A percentile compares a stretch with the other conserved stretches of the same genome.
Conservation (phyloP, 768 basidiomycete species). For the Auricularia sp. region DNA sequence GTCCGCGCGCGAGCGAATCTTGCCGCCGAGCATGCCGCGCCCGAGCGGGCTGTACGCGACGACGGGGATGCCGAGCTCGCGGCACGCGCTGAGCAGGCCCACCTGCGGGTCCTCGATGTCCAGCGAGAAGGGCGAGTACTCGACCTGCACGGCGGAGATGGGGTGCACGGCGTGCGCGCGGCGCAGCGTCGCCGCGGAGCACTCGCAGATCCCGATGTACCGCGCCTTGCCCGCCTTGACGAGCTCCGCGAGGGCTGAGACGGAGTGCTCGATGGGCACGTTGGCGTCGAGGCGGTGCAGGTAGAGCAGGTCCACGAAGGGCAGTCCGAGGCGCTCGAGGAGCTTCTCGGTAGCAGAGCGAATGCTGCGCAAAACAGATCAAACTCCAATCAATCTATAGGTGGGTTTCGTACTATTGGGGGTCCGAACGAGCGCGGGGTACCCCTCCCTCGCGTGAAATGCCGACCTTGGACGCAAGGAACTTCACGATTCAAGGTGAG, state of each 20-base stretch:
- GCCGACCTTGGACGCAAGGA: too few species aligned
- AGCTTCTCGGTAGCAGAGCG: neutral
- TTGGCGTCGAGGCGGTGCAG: conserved; percentile 13
- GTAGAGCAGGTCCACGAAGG: neutral
- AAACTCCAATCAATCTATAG: neutral
- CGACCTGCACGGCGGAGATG: conserved; percentile 12
- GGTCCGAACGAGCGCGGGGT: too few species aligned
- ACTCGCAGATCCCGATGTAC: conserved; percentile 45
- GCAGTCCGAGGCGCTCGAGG: neutral
- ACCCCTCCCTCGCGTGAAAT: too few species aligned
- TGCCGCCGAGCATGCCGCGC: conserved; percentile 2
- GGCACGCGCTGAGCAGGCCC: conserved; percentile 11
- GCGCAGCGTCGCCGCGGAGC: conserved; percentile 34
- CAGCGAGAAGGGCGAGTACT: conserved; percentile 7
- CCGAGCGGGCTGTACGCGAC: conserved; percentile 8
- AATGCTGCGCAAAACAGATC: neutral
- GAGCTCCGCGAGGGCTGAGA: conserved; percentile 10
- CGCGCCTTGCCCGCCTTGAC: conserved; percentile 38
- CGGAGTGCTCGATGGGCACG: conserved; percentile 14
- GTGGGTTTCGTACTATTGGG: too few species aligned
- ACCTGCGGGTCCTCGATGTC: conserved; percentile 9
- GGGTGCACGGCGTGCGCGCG: conserved; percentile 25
- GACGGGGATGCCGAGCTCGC: conserved; percentile 10
- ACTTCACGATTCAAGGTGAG: too few species aligned
- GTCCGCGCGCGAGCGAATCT: conserved; percentile 11